Evolutionary conservation across 148 eudicot genomes (phyloP).

Genomic region (Beta vulgaris): DNA sequence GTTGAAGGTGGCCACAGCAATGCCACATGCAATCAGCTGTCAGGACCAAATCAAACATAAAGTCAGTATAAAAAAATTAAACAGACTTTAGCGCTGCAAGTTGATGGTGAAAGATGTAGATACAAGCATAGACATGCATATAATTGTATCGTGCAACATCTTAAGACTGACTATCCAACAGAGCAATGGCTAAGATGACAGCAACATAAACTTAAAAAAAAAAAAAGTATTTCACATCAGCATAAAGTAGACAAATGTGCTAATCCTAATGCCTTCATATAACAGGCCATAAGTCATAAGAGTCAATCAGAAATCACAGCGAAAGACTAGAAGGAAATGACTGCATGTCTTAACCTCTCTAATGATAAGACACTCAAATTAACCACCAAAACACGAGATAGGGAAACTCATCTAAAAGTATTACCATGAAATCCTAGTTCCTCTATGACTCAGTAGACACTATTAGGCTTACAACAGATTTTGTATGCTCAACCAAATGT

Average conservation of each 20-base stretch:
- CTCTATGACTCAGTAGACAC: not conserved
- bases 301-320: not conserved
- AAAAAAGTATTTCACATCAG: no score
- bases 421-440: not conserved
- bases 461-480: not conserved
- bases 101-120: not conserved
- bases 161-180: not conserved
- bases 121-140: not conserved
- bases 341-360: not conserved
- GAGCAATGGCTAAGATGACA: not conserved
- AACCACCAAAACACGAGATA: not conserved
- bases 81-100: not conserved
- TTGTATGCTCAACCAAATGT: not conserved
- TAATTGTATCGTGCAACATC: not conserved
- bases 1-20: slow-evolving; percentile 90
- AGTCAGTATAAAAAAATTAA: not conserved
- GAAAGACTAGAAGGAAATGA: not conserved
- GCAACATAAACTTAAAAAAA: no score
- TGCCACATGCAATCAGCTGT: slow-evolving; percentile 77
- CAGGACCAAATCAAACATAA: not conserved
- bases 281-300: not conserved
- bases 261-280: not conserved
- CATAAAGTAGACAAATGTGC: not conserved
- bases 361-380: not conserved
- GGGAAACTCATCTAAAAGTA: not conserved